Conservation (phyloP, 2,329 filamentous ascomycete species). For the Exophiala calicioides region DNA sequence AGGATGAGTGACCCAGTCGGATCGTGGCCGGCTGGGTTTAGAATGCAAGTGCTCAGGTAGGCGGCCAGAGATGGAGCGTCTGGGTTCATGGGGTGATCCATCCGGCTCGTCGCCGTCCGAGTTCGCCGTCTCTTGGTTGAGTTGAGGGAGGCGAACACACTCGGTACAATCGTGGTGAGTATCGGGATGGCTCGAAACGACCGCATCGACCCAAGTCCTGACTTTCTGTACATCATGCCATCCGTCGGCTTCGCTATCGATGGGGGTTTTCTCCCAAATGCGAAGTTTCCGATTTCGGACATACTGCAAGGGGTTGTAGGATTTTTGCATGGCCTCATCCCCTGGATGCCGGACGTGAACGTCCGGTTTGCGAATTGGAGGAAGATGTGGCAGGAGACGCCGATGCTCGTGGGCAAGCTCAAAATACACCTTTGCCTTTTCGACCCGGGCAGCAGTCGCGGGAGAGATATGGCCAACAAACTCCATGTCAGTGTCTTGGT, state of each 20-base stretch:
- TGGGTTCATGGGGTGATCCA: conserved; percentile 17
- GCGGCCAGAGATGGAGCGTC: conserved; percentile 42
- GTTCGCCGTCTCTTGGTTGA: conserved; percentile 29
- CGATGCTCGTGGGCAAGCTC: conserved; percentile 85
- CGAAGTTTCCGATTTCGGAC: conserved; percentile 87
- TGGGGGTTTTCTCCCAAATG: conserved; percentile 70
- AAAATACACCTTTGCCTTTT: conserved; percentile 81
- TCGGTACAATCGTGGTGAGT: conserved; percentile 49
- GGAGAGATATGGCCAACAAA: conserved; percentile 63
- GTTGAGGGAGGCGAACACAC: conserved; percentile 47
- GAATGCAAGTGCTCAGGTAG: conserved; percentile 20
- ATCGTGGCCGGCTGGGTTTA: conserved; percentile 70
- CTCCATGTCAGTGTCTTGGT: conserved; percentile 36
- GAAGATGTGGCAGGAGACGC: conserved; percentile 73
- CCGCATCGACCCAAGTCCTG: conserved; percentile 72
- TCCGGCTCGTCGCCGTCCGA: conserved; percentile 32
- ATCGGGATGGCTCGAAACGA: conserved; percentile 54
- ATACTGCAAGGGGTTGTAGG: conserved; percentile 89
- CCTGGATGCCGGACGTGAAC: conserved; percentile 25
- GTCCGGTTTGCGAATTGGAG: conserved; percentile 58
- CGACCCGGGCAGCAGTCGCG: conserved; percentile 77
- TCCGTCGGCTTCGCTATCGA: conserved; percentile 73
- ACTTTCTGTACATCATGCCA: conserved; percentile 75
- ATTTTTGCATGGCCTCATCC: conserved; percentile 48
- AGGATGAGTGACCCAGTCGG: conserved; percentile 82